These are phyloP conservation scores for Lyophyllum semitale DNA, from an alignment of 768 basidiomycete genomes.

Conservation along the genomic window DNA sequence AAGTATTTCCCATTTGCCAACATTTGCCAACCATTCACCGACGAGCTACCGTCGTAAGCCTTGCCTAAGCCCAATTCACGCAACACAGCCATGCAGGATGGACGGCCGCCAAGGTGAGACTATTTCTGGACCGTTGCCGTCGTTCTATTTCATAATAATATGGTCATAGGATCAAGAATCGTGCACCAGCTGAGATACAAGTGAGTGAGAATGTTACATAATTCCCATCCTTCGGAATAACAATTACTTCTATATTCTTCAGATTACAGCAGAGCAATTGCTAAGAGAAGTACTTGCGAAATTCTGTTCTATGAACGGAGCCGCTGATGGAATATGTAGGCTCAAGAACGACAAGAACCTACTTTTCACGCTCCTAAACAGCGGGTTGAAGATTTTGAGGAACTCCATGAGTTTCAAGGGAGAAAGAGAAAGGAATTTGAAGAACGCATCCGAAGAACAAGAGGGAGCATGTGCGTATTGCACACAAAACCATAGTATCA, in stretches of 20 bases:
- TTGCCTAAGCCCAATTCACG: not conserved
- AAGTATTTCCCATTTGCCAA: not conserved
- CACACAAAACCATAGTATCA: not conserved
- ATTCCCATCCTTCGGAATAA: not conserved
- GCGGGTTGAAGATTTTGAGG: slow-evolving; percentile 94
- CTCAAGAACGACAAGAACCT: slow-evolving; percentile 96
- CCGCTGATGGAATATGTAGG: slow-evolving; percentile 43
- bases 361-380: slow-evolving; percentile 92
- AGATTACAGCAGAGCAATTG: slow-evolving; percentile 99
- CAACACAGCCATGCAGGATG: slow-evolving; percentile 12
- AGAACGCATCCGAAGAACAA: slow-evolving; percentile 77
- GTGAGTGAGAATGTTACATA: slow-evolving; percentile 39
- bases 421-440: slow-evolving; percentile 94
- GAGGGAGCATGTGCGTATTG: slow-evolving; percentile 71
- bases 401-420: slow-evolving; percentile 86
- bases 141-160: not conserved
- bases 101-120: slow-evolving; percentile 13
- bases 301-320: not conserved
- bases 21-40: too few species aligned
- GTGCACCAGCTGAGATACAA: slow-evolving; percentile 92
- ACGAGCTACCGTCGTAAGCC: too few species aligned
- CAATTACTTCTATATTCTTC: slow-evolving; percentile 17
- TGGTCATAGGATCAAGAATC: slow-evolving; percentile 79
- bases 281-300: slow-evolving; percentile 73
- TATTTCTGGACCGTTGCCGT: not conserved